These are phyloP conservation scores for Penicillium paxilli DNA, from an alignment of 495 filamentous ascomycete species.

Conservation along the genomic window DNA sequence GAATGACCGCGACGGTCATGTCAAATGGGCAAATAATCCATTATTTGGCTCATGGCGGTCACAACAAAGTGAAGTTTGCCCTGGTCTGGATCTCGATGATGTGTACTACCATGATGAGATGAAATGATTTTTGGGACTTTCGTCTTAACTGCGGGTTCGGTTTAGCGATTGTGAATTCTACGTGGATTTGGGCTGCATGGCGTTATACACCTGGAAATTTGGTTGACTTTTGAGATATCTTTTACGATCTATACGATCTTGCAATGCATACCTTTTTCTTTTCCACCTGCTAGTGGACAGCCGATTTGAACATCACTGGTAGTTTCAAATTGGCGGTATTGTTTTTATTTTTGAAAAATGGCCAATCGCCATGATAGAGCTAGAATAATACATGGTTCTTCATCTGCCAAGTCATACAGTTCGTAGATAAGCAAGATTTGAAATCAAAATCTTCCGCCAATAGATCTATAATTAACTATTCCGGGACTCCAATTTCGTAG, in stretches of 20 bases:
- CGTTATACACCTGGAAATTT: conserved; percentile 12
- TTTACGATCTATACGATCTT: not conserved
- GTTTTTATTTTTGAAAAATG: not conserved
- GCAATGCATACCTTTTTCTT: not conserved
- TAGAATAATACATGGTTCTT: conserved; percentile 1
- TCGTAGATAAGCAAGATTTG: not conserved
- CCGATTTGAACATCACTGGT: too few species aligned
- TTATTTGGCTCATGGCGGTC: conserved; percentile 43
- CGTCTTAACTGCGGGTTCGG: conserved; percentile 14
- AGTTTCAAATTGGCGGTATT: not conserved
- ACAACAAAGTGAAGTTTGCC: conserved; percentile 37
- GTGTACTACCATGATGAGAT: conserved; percentile 15
- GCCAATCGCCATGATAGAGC: not conserved
- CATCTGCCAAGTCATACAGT: conserved; percentile 1
- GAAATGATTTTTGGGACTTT: conserved; percentile 12
- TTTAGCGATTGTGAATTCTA: conserved; percentile 1
- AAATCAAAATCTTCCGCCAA: not conserved
- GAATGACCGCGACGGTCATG: conserved; percentile 37
- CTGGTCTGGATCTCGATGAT: conserved; percentile 37
- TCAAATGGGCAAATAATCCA: conserved; percentile 35
- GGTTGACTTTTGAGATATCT: not conserved
- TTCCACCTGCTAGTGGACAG: too few species aligned
- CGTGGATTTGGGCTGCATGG: not conserved
- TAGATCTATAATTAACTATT: conserved; percentile 8
- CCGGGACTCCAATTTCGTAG: conserved; percentile 77